These are phyloP conservation scores for Halophytophthora batemanensis DNA, from an alignment of 352 stramenopile genomes.

Conservation along the genomic window DNA sequence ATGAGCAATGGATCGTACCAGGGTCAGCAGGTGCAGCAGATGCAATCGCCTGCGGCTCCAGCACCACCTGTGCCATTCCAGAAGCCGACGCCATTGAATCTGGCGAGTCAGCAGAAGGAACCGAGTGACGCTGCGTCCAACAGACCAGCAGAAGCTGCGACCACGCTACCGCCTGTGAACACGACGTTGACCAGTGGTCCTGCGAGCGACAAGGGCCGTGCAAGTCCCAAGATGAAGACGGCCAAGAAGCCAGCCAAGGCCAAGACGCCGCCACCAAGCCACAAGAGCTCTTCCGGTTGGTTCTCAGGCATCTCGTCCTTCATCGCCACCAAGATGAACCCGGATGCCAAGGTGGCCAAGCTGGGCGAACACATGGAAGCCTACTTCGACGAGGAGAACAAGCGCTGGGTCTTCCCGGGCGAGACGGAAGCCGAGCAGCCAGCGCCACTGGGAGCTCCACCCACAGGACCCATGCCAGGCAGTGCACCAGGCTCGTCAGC, in stretches of 20 bases:
- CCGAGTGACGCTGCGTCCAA: conserved; percentile 1
- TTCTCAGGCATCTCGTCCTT: conserved; percentile 62
- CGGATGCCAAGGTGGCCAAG: conserved; percentile 79
- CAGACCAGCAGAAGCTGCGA: conserved; percentile 12
- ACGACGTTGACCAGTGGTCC: conserved; percentile 33
- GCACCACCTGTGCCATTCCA: conserved; percentile 11
- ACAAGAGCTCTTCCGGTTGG: conserved; percentile 52
- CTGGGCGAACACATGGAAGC: conserved; percentile 75
- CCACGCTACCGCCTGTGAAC: conserved; percentile 15
- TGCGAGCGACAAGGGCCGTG: conserved; percentile 68
- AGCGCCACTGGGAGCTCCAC: conserved; percentile 62
- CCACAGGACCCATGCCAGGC: conserved; percentile 55
- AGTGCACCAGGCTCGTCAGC: conserved; percentile 41
- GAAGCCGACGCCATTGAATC: conserved; percentile 10
- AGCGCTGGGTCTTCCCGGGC: conserved; percentile 87
- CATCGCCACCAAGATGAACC: conserved; percentile 77
- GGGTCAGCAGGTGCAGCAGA: conserved; percentile 11
- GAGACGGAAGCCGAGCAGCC: conserved; percentile 65
- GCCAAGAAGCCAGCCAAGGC: conserved; percentile 59
- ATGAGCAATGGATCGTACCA: conserved; percentile 13
- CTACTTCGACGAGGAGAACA: conserved; percentile 79
- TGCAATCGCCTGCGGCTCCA: conserved; percentile 13
- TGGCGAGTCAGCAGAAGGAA: conserved; percentile 17
- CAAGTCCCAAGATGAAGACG: conserved; percentile 64
- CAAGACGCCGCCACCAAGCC: conserved; percentile 78